Evolutionary conservation across 148 eudicot genomes (phyloP), one percentile per base, ranked within the genome.

Genomic region (Pharnaceum exiguum): DNA sequence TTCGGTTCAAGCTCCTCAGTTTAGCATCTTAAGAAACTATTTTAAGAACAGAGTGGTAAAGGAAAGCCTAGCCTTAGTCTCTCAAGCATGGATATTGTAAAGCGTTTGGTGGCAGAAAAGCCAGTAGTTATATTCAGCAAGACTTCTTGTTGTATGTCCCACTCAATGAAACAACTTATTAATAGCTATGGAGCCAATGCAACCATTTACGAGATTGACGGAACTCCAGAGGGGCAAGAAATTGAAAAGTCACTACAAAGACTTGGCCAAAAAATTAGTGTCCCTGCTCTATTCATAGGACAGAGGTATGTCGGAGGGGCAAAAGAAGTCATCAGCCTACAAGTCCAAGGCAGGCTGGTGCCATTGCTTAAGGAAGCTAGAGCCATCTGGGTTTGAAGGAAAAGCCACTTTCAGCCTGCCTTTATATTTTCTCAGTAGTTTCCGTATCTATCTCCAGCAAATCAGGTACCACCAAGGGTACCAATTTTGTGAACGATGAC

Each of bases 271-370:
- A 40, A n/a, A 31, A 70, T 70, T 16, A 56, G 47, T 31, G 58
- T 56, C 16, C 76, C 71, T 39, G 71, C 71, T 13, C 44, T 66
- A 43, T 72, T 65, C 60, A 71, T 71, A 27, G 71, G 75, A 3
- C 70, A 67, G 22, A 61, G 27, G 46, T 39, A 40, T 30, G 58
- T 71, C 30, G 75, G 66, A 7, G 62, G 66, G 21, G 70, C 66
- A 15, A 65, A 59, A 36, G 62, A 72, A 51, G 47, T 72, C 24
- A 60, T 72, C 33, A 72, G 76, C 67, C 61, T 59, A 46, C 76
- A 71, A 54, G 55, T 71, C 22, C 51, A 58, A 30, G 48, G 69
- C 2, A 33, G 48, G 5, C 39, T 46, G 15, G 62, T 56, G 19
- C 63, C 62, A 27, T 35, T 66, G 19, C 61, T 66, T 18, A 59